Percentiles rank a stretch among this genome's conserved stretches.
These are phyloP conservation scores for Globisporangium nodosum DNA, from an alignment of 352 stramenopile species.

Conservation along the genomic window DNA sequence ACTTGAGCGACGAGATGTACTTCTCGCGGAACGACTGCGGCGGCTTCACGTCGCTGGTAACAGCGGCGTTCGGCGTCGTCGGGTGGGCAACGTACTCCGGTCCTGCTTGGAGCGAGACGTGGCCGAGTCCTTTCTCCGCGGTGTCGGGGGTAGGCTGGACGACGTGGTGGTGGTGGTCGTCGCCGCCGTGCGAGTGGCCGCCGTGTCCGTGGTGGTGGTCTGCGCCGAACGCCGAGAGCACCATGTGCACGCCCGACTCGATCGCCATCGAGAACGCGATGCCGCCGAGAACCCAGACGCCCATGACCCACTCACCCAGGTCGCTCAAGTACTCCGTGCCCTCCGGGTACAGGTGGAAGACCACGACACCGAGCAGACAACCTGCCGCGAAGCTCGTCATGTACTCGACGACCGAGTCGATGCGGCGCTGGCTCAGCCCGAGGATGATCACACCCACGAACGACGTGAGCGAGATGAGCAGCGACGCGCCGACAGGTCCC, in stretches of 20 bases:
- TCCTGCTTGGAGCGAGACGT: background rate
- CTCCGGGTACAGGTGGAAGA: conserved; percentile 36
- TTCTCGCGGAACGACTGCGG: conserved; percentile 5
- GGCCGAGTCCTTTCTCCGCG: conserved; percentile 4
- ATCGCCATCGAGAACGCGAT: conserved; percentile 27
- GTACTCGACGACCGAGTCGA: conserved; percentile 15
- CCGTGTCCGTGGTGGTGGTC: conserved; percentile 11
- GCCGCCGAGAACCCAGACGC: conserved; percentile 21
- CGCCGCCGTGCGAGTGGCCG: conserved; percentile 6
- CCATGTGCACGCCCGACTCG: conserved; percentile 22
- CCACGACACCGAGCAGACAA: conserved; percentile 30
- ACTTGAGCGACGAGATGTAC: conserved; percentile 11
- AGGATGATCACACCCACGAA: conserved; percentile 16
- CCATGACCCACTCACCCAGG: conserved; percentile 26
- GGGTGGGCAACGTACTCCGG: conserved; percentile 2
- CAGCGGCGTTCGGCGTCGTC: background rate
- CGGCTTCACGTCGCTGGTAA: background rate
- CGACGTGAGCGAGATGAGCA: conserved; percentile 18
- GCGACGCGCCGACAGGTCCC: conserved; percentile 16
- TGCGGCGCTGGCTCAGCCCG: conserved; percentile 11
- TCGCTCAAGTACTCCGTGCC: conserved; percentile 22
- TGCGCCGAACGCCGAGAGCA: conserved; percentile 20
- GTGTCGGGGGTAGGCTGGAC: background rate
- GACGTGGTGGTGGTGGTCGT: conserved; percentile 8
- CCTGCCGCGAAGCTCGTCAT: conserved; percentile 19